Evolutionary conservation across 257 asterid species (phyloP).

Genomic region (Ocimum tenuiflorum): DNA sequence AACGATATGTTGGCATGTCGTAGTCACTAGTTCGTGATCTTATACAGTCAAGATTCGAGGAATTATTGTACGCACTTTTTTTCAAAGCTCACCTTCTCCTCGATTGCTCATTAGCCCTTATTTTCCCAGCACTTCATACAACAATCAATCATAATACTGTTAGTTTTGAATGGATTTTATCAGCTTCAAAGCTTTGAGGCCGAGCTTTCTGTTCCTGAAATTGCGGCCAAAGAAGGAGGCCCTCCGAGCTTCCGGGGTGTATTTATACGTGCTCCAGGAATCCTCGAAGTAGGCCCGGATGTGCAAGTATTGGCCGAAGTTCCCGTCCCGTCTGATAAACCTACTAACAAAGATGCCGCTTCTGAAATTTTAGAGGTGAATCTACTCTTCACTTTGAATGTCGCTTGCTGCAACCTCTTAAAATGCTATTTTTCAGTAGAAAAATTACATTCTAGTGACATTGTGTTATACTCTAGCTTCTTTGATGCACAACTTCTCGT

Average conservation of each 20-base stretch:
- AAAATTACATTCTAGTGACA: not conserved
- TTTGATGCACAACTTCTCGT: not conserved
- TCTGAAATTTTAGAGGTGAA: constrained; percentile 42
- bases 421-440: not conserved
- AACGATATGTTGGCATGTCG: no score
- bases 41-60: no score
- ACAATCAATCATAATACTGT: not conserved
- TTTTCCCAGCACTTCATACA: not conserved
- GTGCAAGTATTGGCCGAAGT: constrained; percentile 80
- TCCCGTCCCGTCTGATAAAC: constrained; percentile 36
- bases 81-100: no score
- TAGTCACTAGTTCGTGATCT: no score
- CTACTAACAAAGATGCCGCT: constrained; percentile 26
- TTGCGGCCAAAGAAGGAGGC: constrained; percentile 85
- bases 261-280: constrained; percentile 87
- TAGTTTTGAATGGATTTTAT: not conserved
- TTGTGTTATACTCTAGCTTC: not conserved
- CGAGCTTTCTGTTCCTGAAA: constrained; percentile 65
- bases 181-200: constrained; percentile 96
- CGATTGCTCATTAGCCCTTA: not conserved
- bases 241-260: constrained; percentile 80
- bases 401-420: not conserved
- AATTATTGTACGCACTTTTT: no score
- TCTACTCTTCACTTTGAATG: not conserved
- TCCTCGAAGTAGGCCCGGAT: constrained; percentile 85